Conservation (phyloP, 208 protist genomes). For the Leishmania lainsoni region DNA sequence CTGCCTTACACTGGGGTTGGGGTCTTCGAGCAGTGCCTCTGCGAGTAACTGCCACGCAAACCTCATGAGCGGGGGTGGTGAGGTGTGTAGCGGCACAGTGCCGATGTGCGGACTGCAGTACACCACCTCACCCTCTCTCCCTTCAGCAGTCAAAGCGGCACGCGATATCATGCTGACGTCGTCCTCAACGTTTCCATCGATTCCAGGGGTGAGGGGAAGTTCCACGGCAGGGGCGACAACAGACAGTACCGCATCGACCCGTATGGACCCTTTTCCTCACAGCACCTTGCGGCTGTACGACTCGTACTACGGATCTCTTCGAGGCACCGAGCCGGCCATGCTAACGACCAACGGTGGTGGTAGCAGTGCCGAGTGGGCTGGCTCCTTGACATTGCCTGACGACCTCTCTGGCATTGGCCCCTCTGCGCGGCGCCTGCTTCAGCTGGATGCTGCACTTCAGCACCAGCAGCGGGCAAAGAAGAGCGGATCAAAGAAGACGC, state of each 20-base stretch:
- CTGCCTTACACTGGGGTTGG: not conserved
- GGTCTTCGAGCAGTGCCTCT: not conserved
- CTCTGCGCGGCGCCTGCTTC: slow-evolving; percentile 45
- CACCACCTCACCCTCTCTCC: slow-evolving; percentile 58
- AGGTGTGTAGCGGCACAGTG: slow-evolving; percentile 34
- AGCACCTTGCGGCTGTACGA: slow-evolving; percentile 33
- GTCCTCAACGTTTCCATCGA: not conserved
- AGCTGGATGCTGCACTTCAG: slow-evolving; percentile 20
- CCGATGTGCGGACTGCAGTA: slow-evolving; percentile 53
- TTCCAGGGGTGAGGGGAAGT: not conserved
- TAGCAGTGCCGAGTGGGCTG: not conserved
- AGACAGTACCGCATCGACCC: not conserved
- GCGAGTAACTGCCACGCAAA: not conserved
- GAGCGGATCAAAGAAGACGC: not conserved
- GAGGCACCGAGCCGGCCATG: slow-evolving; percentile 7
- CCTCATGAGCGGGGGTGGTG: not conserved
- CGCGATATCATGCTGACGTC: slow-evolving; percentile 19
- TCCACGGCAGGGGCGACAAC: not conserved
- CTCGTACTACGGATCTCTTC: slow-evolving; percentile 16
- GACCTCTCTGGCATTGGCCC: slow-evolving; percentile 54
- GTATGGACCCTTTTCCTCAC: slow-evolving; percentile 10
- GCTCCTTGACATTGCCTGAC: slow-evolving; percentile 21
- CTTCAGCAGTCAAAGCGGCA: slow-evolving; percentile 29
- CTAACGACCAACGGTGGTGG: not conserved
- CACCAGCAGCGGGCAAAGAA: not conserved